Base-by-base conservation (phyloP, 2,329 filamentous ascomycete genomes). In the Cadophora malorum region DNA sequence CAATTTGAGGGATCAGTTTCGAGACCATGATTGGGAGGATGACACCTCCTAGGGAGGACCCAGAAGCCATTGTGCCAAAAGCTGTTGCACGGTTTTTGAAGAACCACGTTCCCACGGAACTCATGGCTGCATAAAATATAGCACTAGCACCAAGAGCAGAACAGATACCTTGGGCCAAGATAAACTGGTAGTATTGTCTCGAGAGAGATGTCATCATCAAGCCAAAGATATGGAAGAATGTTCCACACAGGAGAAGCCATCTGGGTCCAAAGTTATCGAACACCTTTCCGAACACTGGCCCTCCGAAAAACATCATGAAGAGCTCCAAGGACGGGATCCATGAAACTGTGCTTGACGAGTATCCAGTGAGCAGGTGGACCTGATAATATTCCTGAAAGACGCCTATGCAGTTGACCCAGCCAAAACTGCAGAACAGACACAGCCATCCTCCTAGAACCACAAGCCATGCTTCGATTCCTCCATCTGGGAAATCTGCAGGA, bases 171-270 rank as follows among this genome's bases (percentile, higher is more conserved):
- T 86, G 83, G 0, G 81, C 78, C 2, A 84, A 77, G 41, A 87
- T 76, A 73, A 86, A 83, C 47, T 86, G 85, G 70, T 83, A 87
- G 74, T 85, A 87, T 65, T 85, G 72, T 0, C 79, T 84, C 64
- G 81, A 88, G 67, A 90, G 76, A 8, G 82, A 85, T 0, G 85
- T 81, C 86, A 90, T 89, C 86, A 91, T 89, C 5, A 90, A 74
- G 1, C 86, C 84, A 65, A 90, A 85, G 19, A 90, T 83, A 65
- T 89, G 85, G 41, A 88, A 74, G 63, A 88, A 77, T 0, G 81
- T 83, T 19, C 87, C 87, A 14, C 76, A 74, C 0, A 87, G 41
- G 1, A 90, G 75, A 0, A 91, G 78, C 58, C 79, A 83, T 33
- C 84, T 82, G 0, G 89, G 88, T 12, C 74, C 90, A 66, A 87